phyloP scores from a whole-genome alignment of 1,284 basidiomycete genomes.

The Apiotrichum mycotoxinovorans region DNA sequence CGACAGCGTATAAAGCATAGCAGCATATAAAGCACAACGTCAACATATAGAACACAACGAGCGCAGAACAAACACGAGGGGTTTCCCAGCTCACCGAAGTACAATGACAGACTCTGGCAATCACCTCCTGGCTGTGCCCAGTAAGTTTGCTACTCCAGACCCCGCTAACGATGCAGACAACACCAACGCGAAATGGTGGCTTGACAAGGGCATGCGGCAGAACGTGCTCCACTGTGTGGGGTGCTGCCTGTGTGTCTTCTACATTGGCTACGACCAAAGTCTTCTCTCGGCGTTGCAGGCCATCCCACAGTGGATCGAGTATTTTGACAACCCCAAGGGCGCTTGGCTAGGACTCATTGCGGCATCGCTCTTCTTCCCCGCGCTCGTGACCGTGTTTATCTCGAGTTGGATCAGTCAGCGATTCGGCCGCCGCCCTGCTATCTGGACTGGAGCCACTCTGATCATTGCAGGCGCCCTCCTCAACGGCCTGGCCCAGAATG shows the following conservation, averaged over 20 bases:
- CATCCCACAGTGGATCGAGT: conserved; percentile 26
- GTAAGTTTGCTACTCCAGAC: not conserved
- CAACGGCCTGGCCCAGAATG: conserved; percentile 18
- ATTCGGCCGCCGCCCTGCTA: conserved; percentile 23
- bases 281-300: conserved; percentile 21
- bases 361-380: conserved; percentile 29
- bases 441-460: conserved; percentile 25
- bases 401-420: conserved; percentile 21
- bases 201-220: conserved; percentile 14
- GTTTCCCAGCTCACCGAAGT: not conserved
- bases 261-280: conserved; percentile 26
- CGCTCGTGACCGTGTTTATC: conserved; percentile 25
- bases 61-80: no score
- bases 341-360: conserved; percentile 27
- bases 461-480: conserved; percentile 23
- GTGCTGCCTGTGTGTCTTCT: conserved; percentile 19
- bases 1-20: no score
- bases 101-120: not conserved
- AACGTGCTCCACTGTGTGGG: conserved; percentile 19
- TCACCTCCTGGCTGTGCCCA: not conserved
- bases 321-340: conserved; percentile 26
- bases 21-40: no score
- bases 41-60: no score
- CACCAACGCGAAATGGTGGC: conserved; percentile 17
- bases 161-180: conserved; percentile 7